Evolutionary conservation across 192 early-diverging fungal genomes (phyloP).

Genomic region (Coemansia javaensis): DNA sequence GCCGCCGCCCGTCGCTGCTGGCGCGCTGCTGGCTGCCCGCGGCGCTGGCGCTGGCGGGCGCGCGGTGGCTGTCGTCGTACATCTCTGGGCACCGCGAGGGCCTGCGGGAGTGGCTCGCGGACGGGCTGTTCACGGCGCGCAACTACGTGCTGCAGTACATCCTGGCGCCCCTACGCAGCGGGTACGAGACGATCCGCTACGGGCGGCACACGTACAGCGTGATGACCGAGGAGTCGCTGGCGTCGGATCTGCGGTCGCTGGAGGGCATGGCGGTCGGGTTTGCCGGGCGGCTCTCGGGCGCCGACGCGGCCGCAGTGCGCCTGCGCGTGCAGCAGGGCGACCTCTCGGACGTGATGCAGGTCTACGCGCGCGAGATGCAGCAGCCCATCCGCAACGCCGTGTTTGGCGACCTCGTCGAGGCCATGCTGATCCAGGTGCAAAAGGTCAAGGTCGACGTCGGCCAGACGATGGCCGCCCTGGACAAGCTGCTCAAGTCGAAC

Average conservation of each 20-base stretch:
- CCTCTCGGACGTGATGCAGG: conserved; percentile 68
- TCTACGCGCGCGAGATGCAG: conserved; percentile 73
- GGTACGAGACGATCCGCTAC: conserved; percentile 78
- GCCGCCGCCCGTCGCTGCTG: conserved; percentile 41
- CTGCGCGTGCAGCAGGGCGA: conserved; percentile 70
- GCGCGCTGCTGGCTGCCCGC: conserved; percentile 71
- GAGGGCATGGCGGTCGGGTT: conserved; percentile 88
- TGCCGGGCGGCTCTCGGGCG: conserved; percentile 54
- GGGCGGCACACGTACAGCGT: conserved; percentile 71
- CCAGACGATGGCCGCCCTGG: conserved; percentile 83
- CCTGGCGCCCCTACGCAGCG: conserved; percentile 62
- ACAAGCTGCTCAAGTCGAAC: conserved; percentile 88
- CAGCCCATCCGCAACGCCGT: conserved; percentile 46
- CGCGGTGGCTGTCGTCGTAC: conserved; percentile 47
- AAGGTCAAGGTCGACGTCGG: conserved; percentile 94
- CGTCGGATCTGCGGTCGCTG: conserved; percentile 76
- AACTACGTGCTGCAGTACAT: conserved; percentile 77
- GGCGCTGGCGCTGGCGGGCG: conserved; percentile 34
- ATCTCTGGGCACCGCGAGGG: conserved; percentile 50
- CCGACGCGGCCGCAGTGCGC: conserved; percentile 53
- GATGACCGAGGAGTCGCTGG: conserved; percentile 67
- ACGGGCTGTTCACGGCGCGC: conserved; percentile 53
- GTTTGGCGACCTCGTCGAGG: conserved; percentile 64
- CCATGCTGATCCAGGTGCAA: conserved; percentile 79
- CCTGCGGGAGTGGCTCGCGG: conserved; percentile 48